Evolutionary conservation across 441 rosid species (phyloP).

Genomic region (Jatropha podagrica): DNA sequence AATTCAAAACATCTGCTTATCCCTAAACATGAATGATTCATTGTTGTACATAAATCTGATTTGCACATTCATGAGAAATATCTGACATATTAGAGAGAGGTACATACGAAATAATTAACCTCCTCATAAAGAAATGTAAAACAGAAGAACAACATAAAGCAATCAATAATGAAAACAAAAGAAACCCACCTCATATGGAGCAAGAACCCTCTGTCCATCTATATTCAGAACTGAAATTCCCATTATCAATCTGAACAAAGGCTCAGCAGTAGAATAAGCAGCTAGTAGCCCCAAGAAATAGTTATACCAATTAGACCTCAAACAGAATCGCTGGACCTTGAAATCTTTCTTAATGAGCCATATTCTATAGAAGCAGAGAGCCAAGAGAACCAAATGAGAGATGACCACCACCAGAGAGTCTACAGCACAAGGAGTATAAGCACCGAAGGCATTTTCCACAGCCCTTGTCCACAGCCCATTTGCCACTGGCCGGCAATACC

Average conservation of each 20-base stretch:
- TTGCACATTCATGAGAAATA: background rate
- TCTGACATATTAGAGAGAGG: background rate
- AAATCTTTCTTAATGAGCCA: constrained; percentile 73
- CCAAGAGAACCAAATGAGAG: constrained; percentile 67
- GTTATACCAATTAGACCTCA: constrained; percentile 75
- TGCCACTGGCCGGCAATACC: constrained; percentile 84
- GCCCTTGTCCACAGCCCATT: constrained; percentile 77
- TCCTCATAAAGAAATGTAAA: constrained; percentile 13
- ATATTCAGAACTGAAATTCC: constrained; percentile 75
- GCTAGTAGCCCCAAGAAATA: constrained; percentile 68
- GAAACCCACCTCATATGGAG: constrained; percentile 82
- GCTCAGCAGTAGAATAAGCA: constrained; percentile 71
- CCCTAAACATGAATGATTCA: background rate
- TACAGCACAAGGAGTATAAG: constrained; percentile 89
- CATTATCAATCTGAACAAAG: constrained; percentile 83
- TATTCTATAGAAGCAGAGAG: constrained; percentile 67
- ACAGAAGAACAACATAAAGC: background rate
- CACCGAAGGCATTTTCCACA: constrained; percentile 86
- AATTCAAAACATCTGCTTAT: background rate
- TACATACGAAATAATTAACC: background rate
- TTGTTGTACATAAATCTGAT: background rate
- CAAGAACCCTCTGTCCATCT: constrained; percentile 67
- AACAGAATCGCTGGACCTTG: constrained; percentile 59
- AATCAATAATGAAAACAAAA: background rate
- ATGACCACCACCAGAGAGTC: constrained; percentile 68